These are phyloP conservation scores for Senna tora DNA, from an alignment of 306 rosid species.

Conservation along the genomic window DNA sequence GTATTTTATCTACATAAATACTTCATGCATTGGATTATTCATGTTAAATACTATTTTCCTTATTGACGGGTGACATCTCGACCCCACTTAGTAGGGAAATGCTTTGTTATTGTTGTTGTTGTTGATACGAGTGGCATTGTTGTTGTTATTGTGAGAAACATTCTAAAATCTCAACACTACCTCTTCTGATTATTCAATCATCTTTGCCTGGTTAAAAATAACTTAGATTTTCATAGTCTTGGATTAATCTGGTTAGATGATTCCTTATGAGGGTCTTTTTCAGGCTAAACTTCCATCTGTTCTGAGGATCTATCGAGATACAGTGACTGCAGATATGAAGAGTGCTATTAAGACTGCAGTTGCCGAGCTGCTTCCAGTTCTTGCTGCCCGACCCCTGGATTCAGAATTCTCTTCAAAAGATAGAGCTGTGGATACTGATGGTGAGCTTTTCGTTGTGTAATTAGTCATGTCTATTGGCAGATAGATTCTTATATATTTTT, in stretches of 20 bases:
- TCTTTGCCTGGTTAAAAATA: neutral
- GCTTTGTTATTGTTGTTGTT: conserved; percentile 3
- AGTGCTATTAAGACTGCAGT: conserved; percentile 90
- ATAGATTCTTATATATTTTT: conserved; percentile 16
- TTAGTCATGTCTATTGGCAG: conserved; percentile 24
- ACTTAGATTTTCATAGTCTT: conserved; percentile 22
- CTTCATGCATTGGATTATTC: conserved; percentile 27
- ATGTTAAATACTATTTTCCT: conserved; percentile 24
- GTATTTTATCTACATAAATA: conserved; percentile 22
- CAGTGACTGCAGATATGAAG: conserved; percentile 95
- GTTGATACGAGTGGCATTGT: neutral
- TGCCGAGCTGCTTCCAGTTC: conserved; percentile 91
- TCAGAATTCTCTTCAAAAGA: conserved; percentile 82
- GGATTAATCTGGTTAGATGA: conserved; percentile 28
- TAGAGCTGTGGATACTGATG: conserved; percentile 78
- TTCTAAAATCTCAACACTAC: conserved; percentile 1
- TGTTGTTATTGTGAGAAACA: conserved; percentile 12
- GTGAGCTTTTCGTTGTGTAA: conserved; percentile 56
- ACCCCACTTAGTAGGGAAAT: no score
- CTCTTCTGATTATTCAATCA: neutral
- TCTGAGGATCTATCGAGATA: conserved; percentile 90
- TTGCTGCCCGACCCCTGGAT: conserved; percentile 73
- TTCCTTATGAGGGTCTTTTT: conserved; percentile 36
- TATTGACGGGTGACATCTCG: neutral
- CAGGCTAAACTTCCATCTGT: conserved; percentile 98